Base-by-base conservation (phyloP, 2,329 filamentous ascomycete species). In the Aspergillus persii region DNA sequence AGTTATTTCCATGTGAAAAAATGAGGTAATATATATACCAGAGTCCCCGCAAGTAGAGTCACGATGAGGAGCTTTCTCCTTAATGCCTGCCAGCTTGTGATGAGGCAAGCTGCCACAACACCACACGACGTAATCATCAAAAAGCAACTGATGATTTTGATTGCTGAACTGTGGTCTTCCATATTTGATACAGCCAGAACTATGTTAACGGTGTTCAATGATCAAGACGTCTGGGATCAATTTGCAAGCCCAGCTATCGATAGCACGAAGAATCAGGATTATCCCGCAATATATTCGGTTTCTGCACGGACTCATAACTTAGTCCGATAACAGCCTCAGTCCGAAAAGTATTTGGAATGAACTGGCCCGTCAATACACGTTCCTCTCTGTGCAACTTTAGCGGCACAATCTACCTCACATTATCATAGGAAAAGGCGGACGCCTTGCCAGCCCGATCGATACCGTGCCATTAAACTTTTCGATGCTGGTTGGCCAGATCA, bases 91-190 rank as follows among this genome's bases (percentile, higher is more conserved):
- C 56, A 57, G 44, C 50, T 57, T 46, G 56, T 48, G 18, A 52
- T 23, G 18, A 57, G 44, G n/a, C 56, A 57, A 18, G 50, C 50
- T 11, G 23, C 50, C 18, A 57, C 56, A 1, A 50, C 56, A 11
- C 41, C 50, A 12, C n/a, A 36, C 23, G 56, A 57, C 39, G 53
- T 44, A n/a, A 57, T 57, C 11, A 57, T 18, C 41, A 57, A 51
- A 33, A 57, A 57, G n/a, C 56, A 57, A n/a, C 23, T 18, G 18
- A 57, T 33, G 26, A 57, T 30, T 44, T 57, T 57, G 27, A 53
- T 33, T 15, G 50, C 56, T 23, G 56, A 36, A 9, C 49, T 41
- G 15, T 41, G 36, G 36, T 41, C 36, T 12, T 39, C 36, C 36
- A 41, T 41, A 4, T 4, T 41, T 41, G 12, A 41, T 2, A n/a